phyloP scores from a whole-genome alignment of 1,284 basidiomycete species.

The Coniophora puteana region DNA sequence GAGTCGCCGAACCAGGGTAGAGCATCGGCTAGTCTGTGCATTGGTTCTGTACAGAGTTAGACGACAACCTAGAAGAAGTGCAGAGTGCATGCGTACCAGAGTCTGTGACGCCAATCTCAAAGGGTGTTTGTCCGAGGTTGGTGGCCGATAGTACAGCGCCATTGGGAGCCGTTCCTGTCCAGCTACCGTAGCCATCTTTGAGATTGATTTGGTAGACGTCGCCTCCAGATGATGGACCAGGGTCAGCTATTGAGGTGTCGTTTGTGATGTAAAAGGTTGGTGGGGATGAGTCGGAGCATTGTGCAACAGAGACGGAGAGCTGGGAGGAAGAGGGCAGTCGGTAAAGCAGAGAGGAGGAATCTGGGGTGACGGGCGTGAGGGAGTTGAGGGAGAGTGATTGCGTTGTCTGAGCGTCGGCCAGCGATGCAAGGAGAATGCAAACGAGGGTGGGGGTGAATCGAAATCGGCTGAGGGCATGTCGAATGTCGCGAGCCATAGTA shows the following conservation, averaged over 20 bases:
- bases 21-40: conserved; percentile 41
- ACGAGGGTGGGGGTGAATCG: neutral
- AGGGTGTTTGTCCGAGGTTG: conserved; percentile 34
- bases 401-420: conserved; percentile 31
- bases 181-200: conserved; percentile 52
- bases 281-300: conserved; percentile 40
- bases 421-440: conserved; percentile 28
- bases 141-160: conserved; percentile 51
- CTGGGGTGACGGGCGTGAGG: conserved; percentile 26
- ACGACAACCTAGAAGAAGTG: neutral
- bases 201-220: conserved; percentile 50
- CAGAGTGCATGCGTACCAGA: conserved; percentile 39
- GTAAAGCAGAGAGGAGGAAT: conserved; percentile 31
- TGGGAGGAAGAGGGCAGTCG: conserved; percentile 37
- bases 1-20: conserved; percentile 73
- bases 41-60: conserved; percentile 14
- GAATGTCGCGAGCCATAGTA: too few relatives aligned
- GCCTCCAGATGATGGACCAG: conserved; percentile 35
- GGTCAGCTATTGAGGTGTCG: conserved; percentile 36
- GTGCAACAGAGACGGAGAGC: conserved; percentile 54
- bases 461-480: too few relatives aligned
- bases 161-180: conserved; percentile 42
- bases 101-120: conserved; percentile 58
- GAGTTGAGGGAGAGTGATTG: conserved; percentile 33
- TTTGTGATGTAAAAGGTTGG: conserved; percentile 58